Conservation (phyloP, 192 early-diverging fungal species). For the Coemansia sp. region DNA sequence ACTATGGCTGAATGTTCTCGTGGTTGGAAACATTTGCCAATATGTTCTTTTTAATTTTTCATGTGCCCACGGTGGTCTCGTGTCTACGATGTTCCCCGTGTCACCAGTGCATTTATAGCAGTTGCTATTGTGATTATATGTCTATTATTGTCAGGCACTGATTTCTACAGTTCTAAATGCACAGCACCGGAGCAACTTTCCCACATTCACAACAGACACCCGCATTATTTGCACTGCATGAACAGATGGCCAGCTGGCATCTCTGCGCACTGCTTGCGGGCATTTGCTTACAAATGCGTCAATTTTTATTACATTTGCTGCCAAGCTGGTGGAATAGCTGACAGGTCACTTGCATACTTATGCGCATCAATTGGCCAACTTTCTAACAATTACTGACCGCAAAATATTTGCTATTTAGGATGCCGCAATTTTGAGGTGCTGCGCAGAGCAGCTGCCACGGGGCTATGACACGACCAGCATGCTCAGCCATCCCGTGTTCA, state of each 20-base stretch:
- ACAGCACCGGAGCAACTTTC: not conserved
- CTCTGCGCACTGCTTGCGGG: not conserved
- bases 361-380: not conserved
- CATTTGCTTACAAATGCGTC: not conserved
- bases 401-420: constrained; percentile 35
- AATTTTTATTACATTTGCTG: constrained; percentile 1
- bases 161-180: constrained; percentile 4
- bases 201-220: constrained; percentile 1
- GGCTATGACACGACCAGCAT: constrained; percentile 20
- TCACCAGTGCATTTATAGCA: not conserved
- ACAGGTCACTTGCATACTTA: no score
- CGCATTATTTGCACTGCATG: not conserved
- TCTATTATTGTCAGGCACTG: not conserved
- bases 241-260: not conserved
- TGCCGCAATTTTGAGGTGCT: constrained; percentile 44
- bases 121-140: not conserved
- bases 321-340: not conserved
- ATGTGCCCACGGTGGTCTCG: not conserved
- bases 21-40: not conserved
- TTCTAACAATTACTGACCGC: not conserved
- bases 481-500: constrained; percentile 41
- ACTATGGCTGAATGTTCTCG: not conserved
- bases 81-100: not conserved
- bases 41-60: not conserved
- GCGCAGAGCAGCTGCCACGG: constrained; percentile 23